Evolutionary conservation across 202 grass and related monocot genomes (phyloP), one percentile per base, ranked within the genome.

Genomic region (Zoysia matrella): DNA sequence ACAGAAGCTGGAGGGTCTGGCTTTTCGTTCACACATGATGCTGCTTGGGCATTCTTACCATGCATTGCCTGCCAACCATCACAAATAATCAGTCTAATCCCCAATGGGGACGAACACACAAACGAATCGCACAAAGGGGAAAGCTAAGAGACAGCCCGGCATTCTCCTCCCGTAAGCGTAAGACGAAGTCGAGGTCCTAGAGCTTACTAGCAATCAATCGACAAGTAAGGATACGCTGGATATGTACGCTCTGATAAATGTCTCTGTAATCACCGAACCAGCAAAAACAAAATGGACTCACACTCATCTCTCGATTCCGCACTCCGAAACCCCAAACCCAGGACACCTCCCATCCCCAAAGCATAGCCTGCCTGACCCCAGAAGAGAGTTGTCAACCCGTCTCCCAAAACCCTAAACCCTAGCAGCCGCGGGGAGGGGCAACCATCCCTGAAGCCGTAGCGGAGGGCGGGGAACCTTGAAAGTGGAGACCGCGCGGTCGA

Each of bases 401-500:
- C 22, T 22, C 22, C 22, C 22, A 40, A 85, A 88, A 62, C 83
- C 80, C 83, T 68, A 88, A 79, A 90, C 77, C 82, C 78, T 69
- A 85, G 74, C 63, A 47, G 11, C 30, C 16, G 10, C 14, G 36
- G 39, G 39, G 18, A 50, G 40, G 61, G 4, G 69, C 30, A 65
- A 16, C 60, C 4, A 77, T 14, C 36, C 11, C 1, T 10, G 71
- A 60, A 22, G 65, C 53, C 55, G 15, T 12, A 15, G 16, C 6
- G 12, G 36, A 47, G 13, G 7, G 8, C 49, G 5, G 22, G 4
- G 42, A 43, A 97, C 94, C 89, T 94, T 97, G 75, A 78, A 92
- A 69, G 83, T 87, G 57, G 81, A 67, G 61, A 94, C 72, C 80
- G 89, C 91, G 48, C 76, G 80, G 83, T 97, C 85, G 74, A 97